These are phyloP conservation scores for Sclerotinia glacialis DNA, from an alignment of 2,329 filamentous ascomycete species.

Conservation along the genomic window DNA sequence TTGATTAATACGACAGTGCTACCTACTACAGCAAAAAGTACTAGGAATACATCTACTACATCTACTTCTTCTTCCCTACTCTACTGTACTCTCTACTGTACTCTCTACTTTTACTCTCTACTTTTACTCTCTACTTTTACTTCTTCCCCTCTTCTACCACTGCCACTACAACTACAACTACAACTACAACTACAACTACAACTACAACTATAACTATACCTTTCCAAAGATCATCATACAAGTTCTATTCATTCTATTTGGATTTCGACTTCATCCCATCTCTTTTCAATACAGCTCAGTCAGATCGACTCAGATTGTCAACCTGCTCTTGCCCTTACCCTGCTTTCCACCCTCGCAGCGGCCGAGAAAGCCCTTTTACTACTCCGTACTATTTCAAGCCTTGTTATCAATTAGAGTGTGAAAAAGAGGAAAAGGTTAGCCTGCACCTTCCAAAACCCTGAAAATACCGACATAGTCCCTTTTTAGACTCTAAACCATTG, in stretches of 20 bases:
- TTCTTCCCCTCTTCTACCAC: not conserved
- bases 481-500: slow-evolving; percentile 8
- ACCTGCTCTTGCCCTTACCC: not conserved
- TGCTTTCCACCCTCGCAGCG: not conserved
- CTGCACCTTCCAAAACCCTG: not conserved
- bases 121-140: not conserved
- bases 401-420: not conserved
- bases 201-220: not conserved
- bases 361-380: not conserved
- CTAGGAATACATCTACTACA: not conserved
- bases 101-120: not conserved
- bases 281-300: not conserved
- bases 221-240: not conserved
- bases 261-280: not conserved
- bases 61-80: not conserved
- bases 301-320: not conserved
- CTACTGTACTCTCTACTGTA: not conserved
- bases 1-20: too few relatives aligned
- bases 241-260: not conserved
- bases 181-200: not conserved
- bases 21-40: not conserved
- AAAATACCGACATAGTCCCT: slow-evolving; percentile 14
- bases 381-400: not conserved
- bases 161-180: too few relatives aligned
- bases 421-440: slow-evolving; percentile 12